Percentiles rank a stretch among this genome's conserved stretches.
Conservation (phyloP, 192 early-diverging fungal genomes). For the Coemansia sp. region DNA sequence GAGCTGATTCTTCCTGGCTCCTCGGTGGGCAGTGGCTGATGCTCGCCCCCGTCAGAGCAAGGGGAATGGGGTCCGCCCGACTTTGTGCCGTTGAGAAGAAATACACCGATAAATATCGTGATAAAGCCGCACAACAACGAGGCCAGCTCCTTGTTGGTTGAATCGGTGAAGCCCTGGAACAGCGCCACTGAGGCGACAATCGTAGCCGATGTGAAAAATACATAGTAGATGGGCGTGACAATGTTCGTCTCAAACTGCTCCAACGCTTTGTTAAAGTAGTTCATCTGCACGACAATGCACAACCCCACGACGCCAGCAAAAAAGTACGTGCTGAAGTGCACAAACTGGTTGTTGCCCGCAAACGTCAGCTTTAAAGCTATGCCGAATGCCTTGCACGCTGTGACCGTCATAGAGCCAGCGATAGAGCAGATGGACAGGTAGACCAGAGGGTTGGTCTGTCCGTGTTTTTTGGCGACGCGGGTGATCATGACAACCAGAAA, state of each 20-base stretch:
- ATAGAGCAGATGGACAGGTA: conserved; percentile 96
- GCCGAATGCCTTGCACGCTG: conserved; percentile 92
- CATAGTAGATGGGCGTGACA: conserved; percentile 92
- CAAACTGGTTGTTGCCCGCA: conserved; percentile 91
- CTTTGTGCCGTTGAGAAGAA: conserved; percentile 73
- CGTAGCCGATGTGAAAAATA: conserved; percentile 94
- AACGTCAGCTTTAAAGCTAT: conserved; percentile 92
- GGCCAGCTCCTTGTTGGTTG: conserved; percentile 72
- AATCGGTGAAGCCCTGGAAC: conserved; percentile 84
- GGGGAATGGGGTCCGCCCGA: conserved; percentile 9
- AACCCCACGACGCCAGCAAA: conserved; percentile 79
- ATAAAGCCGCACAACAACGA: conserved; percentile 89
- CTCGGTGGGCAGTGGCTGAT: conserved; percentile 55
- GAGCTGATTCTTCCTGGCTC: conserved; percentile 47
- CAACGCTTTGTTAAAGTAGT: conserved; percentile 98
- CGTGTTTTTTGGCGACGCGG: conserved; percentile 76
- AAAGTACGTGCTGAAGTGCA: conserved; percentile 86
- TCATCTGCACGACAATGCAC: conserved; percentile 95
- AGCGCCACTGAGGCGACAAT: conserved; percentile 88
- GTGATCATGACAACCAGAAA: conserved; percentile 82
- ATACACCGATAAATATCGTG: conserved; percentile 93
- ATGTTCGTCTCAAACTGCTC: conserved; percentile 91
- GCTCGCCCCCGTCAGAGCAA: conserved; percentile 22
- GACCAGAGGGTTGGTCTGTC: conserved; percentile 80
- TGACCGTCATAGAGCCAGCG: conserved; percentile 93